Conservation (phyloP, 176 grass and related monocot genomes). For the Cenchrus fungigraminus region DNA sequence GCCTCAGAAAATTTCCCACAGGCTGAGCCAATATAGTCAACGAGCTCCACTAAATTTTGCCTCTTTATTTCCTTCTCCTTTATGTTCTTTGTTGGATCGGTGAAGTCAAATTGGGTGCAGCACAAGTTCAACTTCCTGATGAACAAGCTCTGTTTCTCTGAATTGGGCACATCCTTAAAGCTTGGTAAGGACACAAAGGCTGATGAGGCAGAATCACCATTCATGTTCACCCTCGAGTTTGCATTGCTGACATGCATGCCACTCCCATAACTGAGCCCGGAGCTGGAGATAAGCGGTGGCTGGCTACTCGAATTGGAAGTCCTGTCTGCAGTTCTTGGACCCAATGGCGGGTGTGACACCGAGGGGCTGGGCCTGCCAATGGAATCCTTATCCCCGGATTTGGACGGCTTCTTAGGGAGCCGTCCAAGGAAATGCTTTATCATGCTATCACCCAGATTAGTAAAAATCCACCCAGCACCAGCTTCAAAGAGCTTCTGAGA, state of each 20-base stretch:
- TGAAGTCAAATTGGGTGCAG: constrained; percentile 66
- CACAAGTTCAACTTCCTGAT: constrained; percentile 77
- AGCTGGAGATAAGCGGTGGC: constrained; percentile 58
- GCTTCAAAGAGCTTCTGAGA: constrained; percentile 14
- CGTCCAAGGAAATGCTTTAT: constrained; percentile 78
- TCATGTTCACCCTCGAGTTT: constrained; percentile 46
- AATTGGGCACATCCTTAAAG: constrained; percentile 80
- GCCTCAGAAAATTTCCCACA: constrained; percentile 66
- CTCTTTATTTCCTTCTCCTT: constrained; percentile 84
- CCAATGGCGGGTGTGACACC: constrained; percentile 26
- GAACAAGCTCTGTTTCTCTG: constrained; percentile 70
- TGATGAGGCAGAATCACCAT: constrained; percentile 30
- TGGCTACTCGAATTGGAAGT: constrained; percentile 38
- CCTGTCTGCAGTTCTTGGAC: constrained; percentile 48
- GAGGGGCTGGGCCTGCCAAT: constrained; percentile 48
- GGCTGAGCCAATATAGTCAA: constrained; percentile 57
- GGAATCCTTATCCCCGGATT: constrained; percentile 67
- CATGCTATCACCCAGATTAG: constrained; percentile 54
- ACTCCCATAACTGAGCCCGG: constrained; percentile 55
- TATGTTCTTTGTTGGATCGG: constrained; percentile 63
- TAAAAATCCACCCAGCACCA: constrained; percentile 1
- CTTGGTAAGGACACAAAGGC: constrained; percentile 53
- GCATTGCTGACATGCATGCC: constrained; percentile 41
- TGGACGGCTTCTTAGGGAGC: constrained; percentile 75
- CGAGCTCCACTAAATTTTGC: constrained; percentile 80